These are phyloP conservation scores for Russula vinacea DNA, from an alignment of 768 basidiomycete genomes.

Conservation along the genomic window DNA sequence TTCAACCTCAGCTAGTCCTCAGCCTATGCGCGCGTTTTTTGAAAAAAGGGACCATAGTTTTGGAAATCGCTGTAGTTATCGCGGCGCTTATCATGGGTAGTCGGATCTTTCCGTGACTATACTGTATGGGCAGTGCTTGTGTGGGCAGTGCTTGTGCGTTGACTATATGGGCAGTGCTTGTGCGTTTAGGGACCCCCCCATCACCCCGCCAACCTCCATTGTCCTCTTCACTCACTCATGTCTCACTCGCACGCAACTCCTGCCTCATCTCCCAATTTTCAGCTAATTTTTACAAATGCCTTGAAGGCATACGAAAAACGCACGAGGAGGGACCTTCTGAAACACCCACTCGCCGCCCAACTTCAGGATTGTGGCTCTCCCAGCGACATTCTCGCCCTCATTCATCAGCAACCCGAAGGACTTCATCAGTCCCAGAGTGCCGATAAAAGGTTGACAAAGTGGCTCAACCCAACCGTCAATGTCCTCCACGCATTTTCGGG, in stretches of 20 bases:
- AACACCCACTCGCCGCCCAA: neutral
- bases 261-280: neutral
- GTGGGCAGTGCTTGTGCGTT: too few species aligned
- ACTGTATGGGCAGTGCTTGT: too few species aligned
- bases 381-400: neutral
- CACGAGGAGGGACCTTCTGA: neutral
- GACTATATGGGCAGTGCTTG: too few species aligned
- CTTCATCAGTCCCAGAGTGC: neutral
- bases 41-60: too few species aligned
- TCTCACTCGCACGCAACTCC: neutral
- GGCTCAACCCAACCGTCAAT: neutral
- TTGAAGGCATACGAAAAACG: neutral
- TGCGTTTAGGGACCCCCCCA: too few species aligned
- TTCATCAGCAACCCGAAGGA: neutral
- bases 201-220: neutral
- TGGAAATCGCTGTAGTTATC: too few species aligned
- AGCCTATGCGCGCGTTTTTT: too few species aligned
- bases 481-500: constrained; percentile 1
- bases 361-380: neutral
- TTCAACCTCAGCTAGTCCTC: too few species aligned
- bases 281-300: neutral
- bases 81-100: too few species aligned
- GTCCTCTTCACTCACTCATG: neutral
- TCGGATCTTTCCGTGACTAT: too few species aligned
- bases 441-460: neutral